These are phyloP conservation scores for Camellia oleifera DNA, from an alignment of 179 eudicot species.

Conservation along the genomic window DNA sequence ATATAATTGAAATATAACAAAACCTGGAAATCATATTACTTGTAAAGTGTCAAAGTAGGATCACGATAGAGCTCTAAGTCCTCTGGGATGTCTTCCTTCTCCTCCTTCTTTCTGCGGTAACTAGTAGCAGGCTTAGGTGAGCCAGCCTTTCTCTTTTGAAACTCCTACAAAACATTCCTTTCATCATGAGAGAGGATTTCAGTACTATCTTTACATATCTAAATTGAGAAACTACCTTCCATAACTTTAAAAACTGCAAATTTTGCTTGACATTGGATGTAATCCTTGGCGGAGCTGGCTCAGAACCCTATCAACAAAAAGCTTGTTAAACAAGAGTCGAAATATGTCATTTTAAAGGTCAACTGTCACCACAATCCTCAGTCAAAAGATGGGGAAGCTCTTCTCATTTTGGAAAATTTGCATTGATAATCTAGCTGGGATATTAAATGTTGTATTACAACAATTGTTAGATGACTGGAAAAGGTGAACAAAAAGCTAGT, in stretches of 20 bases:
- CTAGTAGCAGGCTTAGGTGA: slow-evolving; percentile 86
- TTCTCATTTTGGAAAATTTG: not conserved
- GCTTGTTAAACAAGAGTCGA: slow-evolving; percentile 2
- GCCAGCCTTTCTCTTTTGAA: slow-evolving; percentile 55
- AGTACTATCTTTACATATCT: not conserved
- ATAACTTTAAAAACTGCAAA: slow-evolving; percentile 73
- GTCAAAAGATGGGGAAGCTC: not conserved
- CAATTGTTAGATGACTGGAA: not conserved
- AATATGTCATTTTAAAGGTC: not conserved
- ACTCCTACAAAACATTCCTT: slow-evolving; percentile 47
- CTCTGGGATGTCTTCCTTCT: slow-evolving; percentile 86
- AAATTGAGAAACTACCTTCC: slow-evolving; percentile 59
- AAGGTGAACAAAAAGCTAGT: not conserved
- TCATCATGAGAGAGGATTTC: slow-evolving; percentile 6
- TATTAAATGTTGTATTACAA: not conserved
- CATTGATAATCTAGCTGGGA: not conserved
- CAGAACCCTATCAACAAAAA: slow-evolving; percentile 50
- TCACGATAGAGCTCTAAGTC: slow-evolving; percentile 68
- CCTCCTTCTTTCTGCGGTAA: slow-evolving; percentile 79
- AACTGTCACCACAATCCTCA: not conserved
- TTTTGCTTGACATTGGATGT: slow-evolving; percentile 91
- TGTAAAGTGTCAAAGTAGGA: slow-evolving; percentile 78
- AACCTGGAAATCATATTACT: slow-evolving; percentile 46
- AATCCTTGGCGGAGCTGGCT: slow-evolving; percentile 82
- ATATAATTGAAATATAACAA: slow-evolving; percentile 13